Evolutionary conservation across 495 filamentous ascomycete species (phyloP).

Genomic region (Penicillium odoratum): DNA sequence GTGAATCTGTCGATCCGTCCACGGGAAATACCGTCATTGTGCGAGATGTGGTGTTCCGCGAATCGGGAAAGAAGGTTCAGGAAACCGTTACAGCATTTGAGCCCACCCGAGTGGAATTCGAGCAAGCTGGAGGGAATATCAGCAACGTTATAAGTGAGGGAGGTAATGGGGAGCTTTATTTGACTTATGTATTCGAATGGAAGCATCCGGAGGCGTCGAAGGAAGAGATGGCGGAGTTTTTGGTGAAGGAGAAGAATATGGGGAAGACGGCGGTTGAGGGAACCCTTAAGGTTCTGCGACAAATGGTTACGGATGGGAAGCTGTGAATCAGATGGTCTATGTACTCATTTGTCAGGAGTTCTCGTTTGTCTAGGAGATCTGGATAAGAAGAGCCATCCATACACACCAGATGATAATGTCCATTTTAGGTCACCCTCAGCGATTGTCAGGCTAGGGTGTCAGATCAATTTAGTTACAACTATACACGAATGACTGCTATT

Average conservation of each 20-base stretch:
- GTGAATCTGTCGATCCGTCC: slow-evolving; percentile 34
- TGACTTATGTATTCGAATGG: slow-evolving; percentile 60
- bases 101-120: slow-evolving; percentile 33
- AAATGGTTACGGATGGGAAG: slow-evolving; percentile 29
- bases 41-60: slow-evolving; percentile 30
- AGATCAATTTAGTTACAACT: too few species aligned
- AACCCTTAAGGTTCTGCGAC: slow-evolving; percentile 33
- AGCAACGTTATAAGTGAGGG: slow-evolving; percentile 54
- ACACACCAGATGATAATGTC: too few species aligned
- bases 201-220: slow-evolving; percentile 35
- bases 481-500: neutral
- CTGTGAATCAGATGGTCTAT: neutral
- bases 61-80: slow-evolving; percentile 20
- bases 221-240: slow-evolving; percentile 30
- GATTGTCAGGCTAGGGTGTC: too few species aligned
- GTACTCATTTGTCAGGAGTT: too few species aligned
- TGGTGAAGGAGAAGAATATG: slow-evolving; percentile 31
- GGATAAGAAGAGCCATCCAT: too few species aligned
- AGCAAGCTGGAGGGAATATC: slow-evolving; percentile 37
- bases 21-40: slow-evolving; percentile 28
- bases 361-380: too few species aligned
- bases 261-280: slow-evolving; percentile 37
- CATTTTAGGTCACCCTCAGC: too few species aligned
- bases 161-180: slow-evolving; percentile 39
- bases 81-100: slow-evolving; percentile 30